Base-by-base conservation (phyloP, 129 eudicot genomes). In the Tanacetum coccineum region DNA sequence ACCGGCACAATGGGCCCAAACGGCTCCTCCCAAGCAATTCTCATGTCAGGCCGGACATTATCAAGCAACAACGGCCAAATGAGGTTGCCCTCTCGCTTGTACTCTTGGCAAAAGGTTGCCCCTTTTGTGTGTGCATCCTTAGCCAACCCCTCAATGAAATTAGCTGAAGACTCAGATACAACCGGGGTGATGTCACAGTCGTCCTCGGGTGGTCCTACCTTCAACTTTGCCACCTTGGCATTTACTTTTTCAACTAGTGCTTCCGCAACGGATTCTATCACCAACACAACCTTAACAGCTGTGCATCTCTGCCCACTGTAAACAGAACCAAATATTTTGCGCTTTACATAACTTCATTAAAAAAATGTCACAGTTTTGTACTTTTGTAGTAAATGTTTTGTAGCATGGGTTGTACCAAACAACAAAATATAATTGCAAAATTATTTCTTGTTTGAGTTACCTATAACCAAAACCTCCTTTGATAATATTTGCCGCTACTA, bases 271-370 rank as follows among this genome's bases (percentile, higher is more conserved):
- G 87, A 83, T 58, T 83, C 87, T 81, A 83, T 83, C 47, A 79
- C 87, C 36, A 83, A 65, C 30, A 83, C 84, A 7, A 83, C 84
- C 71, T 83, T 83, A 20, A 83, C 84, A 17, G 87, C 87, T 22
- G 87, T 83, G 84, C 87, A 83, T 68, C 87, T 83, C 75, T 83
- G 87, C 25, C 87, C 87, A 79, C 87, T 83, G 71, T 68, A 68
- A 3, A n/a, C n/a, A n/a, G n/a, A 14, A 14, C 13, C 8, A 44
- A 32, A 18, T 21, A 47, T 0, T 60, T 49, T 26, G 15, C 4
- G 10, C 0, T 45, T 9, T 14, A 18, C 19, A 47, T 3, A 19
- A 21, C 2, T 25, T 13, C 9, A 47, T n/a, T 3, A 9, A 42
- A 10, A 1, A 48, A n/a, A 7, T 13, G 21, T 10, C 13, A 13